Base-by-base conservation (phyloP, 352 stramenopile species). In the Phytophthora pinifolia region DNA sequence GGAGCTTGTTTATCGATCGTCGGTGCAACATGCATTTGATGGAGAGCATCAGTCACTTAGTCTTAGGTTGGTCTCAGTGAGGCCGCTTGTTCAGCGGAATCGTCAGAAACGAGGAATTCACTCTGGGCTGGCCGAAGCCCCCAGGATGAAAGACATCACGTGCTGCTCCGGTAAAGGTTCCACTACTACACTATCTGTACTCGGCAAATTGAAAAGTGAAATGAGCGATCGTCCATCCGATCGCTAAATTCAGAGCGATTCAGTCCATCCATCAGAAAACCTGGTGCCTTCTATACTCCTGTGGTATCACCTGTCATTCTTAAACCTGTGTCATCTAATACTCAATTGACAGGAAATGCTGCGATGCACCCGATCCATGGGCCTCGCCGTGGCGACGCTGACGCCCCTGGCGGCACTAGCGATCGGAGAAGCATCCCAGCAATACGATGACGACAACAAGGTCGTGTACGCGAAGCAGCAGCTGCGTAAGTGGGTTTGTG, bases 91-190 rank as follows among this genome's bases (percentile, higher is more conserved):
- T 62, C 83, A 92, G 83, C 79, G 83, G 72, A 85, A 74, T 70
- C 64, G 67, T 92, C 83, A 92, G 83, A 90, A 92, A 90, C 83
- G 83, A 92, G 83, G 83, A 92, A 92, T 92, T 92, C 82, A 92
- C 82, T 92, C 76, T 87, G 75, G 42, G 35, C 38, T 65, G 43
- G 58, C 60, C 45, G 38, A 65, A 59, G 58, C 56, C 32, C 37
- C 30, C 76, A 86, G 70, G 46, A 77, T 89, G 79, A 92, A 89
- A 68, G 51, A 88, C 79, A 92, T 92, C 82, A 92, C 68, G 52
- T 55, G 60, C 74, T 47, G 46, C 67, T 74, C 59, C 34, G 25
- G 8, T 30, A 41, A 61, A 25, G 22, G 10, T 60, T 15, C 8
- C 27, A n/a, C 4, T 14, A 12, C 42, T 27, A 18, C 43, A 37